Percentiles rank a stretch among this genome's conserved stretches.
Evolutionary conservation across 1,284 basidiomycete genomes (phyloP).

Genomic region (Golubevia sp.): DNA sequence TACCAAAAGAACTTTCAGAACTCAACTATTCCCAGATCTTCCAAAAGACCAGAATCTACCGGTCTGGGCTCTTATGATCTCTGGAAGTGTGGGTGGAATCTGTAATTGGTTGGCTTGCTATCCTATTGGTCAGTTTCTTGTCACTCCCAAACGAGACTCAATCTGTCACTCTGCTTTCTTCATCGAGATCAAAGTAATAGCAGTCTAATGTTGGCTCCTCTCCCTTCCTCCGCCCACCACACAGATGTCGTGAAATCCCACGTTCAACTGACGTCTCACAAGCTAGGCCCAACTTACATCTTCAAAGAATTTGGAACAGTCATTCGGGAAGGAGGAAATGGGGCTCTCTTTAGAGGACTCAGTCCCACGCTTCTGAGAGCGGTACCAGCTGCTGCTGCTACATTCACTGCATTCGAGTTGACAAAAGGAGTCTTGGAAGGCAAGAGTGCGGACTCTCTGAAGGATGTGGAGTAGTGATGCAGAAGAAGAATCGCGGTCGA

Average conservation of each 20-base stretch:
- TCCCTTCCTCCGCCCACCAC: not conserved
- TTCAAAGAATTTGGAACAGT: slow-evolving; percentile 15
- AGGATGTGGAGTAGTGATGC: no score
- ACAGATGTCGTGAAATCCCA: slow-evolving; percentile 33
- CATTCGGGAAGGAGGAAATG: slow-evolving; percentile 14
- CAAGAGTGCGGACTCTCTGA: no score
- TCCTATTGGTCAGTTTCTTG: slow-evolving; percentile 69
- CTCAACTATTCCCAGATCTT: slow-evolving; percentile 57
- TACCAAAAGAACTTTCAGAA: slow-evolving; percentile 76
- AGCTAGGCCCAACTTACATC: slow-evolving; percentile 24
- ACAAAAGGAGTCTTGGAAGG: no score
- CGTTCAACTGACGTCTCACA: slow-evolving; percentile 23
- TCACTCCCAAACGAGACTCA: no score
- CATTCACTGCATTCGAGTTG: slow-evolving; percentile 41
- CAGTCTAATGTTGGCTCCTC: not conserved
- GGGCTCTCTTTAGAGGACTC: slow-evolving; percentile 28
- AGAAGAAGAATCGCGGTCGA: no score
- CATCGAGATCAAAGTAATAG: no score
- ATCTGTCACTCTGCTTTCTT: no score
- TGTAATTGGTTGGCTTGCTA: slow-evolving; percentile 94
- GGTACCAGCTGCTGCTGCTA: slow-evolving; percentile 41
- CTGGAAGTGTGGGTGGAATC: slow-evolving; percentile 85
- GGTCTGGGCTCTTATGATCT: slow-evolving; percentile 83
- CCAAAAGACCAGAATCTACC: slow-evolving; percentile 67
- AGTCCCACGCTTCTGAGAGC: slow-evolving; percentile 36